Evolutionary conservation across 768 basidiomycete genomes (phyloP), one percentile per base, ranked within the genome.

Genomic region (Termitomyces sp.): DNA sequence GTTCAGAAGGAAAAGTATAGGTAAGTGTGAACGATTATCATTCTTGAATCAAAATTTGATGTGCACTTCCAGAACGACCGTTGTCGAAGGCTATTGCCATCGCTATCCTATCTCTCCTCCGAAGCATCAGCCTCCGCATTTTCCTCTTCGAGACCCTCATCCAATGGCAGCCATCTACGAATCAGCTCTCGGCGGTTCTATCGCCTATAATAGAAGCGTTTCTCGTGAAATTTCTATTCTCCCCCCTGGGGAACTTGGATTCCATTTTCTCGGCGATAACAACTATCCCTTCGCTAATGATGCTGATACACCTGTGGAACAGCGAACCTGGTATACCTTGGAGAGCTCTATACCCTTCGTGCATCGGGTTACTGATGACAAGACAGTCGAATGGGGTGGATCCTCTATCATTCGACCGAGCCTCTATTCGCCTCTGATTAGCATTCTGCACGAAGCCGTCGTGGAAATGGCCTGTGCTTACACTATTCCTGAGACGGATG

Each of bases 1-100:
- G 68, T 81, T 34, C 91, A 94, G 61, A 70, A 74, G 40, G 91
- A 93, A 65, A 78, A 78, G 53, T 87, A 79, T 70, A 78, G 87
- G 91, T 91, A 64, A 34, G 82, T 66, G 43, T 46, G 7, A 32
- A 26, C n/a, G 32, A 47, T 33, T 22, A 22, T 49, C 20, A 34
- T 26, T 30, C 27, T 27, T 44, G 33, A 44, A 26, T 27, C n/a
- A 22, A 57, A 24, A 33, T 34, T 13, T 59, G 47, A 33, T 55
- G 37, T 5, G 52, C 53, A 37, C 55, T 27, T 40, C 16, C 63
- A 87, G 84, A 61, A 75, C 70, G 18, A 65, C 71, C 8, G 71
- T 77, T n/a, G 74, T 77, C 18, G 53, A 70, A 18, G 70, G 75
- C 27, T 84, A 80, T 61, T 64, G 74, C 3, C 49, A 75, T 4